A percentile compares a stretch with the other conserved stretches of the same genome.
phyloP scores from a whole-genome alignment of 2,329 filamentous ascomycete species.

The Arthrobotrys musiformis region DNA sequence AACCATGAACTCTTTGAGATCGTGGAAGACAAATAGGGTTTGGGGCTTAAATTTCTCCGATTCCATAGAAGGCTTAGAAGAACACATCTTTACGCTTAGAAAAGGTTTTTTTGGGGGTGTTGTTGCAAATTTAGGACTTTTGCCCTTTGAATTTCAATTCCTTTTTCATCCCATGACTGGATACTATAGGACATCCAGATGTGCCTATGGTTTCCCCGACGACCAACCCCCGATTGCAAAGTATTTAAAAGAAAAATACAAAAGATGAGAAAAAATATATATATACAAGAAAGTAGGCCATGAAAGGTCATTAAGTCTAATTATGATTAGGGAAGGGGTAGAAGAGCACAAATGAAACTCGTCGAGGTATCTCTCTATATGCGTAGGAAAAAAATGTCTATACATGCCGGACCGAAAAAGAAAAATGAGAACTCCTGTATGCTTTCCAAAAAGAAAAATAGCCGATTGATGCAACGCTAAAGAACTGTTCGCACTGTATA shows the following conservation, averaged over 20 bases:
- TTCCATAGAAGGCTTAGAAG: neutral
- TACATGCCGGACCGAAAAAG: slow-evolving; percentile 34
- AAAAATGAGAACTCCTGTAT: slow-evolving; percentile 50
- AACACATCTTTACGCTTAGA: neutral
- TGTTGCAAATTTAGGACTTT: slow-evolving; percentile 17
- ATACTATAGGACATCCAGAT: slow-evolving; percentile 20
- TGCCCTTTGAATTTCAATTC: slow-evolving; percentile 25
- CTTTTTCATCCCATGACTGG: neutral
- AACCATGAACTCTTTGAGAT: neutral
- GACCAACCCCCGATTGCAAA: slow-evolving; percentile 5
- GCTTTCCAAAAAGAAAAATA: slow-evolving; percentile 41
- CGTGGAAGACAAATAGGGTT: neutral
- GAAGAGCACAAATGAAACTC: slow-evolving; percentile 50
- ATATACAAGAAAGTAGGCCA: slow-evolving; percentile 47
- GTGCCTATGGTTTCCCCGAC: slow-evolving; percentile 5
- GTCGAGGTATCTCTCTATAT: slow-evolving; percentile 54
- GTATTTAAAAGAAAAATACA: slow-evolving; percentile 21
- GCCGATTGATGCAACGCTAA: slow-evolving; percentile 53
- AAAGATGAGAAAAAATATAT: slow-evolving; percentile 24
- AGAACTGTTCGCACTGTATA: slow-evolving; percentile 43
- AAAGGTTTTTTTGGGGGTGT: neutral
- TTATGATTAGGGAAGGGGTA: slow-evolving; percentile 41
- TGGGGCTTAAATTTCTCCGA: neutral
- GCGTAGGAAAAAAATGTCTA: slow-evolving; percentile 33
- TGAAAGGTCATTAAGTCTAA: slow-evolving; percentile 48